These are phyloP conservation scores for Colletotrichum siamense DNA, from an alignment of 2,329 filamentous ascomycete species.

Conservation along the genomic window DNA sequence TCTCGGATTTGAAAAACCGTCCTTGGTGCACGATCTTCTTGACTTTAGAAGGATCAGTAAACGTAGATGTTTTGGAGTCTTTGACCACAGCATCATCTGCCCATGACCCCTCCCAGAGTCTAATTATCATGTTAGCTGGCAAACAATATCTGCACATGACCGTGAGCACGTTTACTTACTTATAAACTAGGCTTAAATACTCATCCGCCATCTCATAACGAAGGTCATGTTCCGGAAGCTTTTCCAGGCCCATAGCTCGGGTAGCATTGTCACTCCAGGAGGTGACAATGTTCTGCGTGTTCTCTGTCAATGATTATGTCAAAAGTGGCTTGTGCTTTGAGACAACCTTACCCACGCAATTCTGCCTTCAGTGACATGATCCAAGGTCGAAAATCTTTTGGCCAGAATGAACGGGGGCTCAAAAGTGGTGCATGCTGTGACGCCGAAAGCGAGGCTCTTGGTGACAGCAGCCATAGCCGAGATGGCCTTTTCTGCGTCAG, in stretches of 20 bases:
- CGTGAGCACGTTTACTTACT: not conserved
- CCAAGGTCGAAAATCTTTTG: not conserved
- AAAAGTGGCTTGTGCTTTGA: not conserved
- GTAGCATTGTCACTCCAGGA: conserved; percentile 7
- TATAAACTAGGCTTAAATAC: not conserved
- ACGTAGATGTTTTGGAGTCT: not conserved
- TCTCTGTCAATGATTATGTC: not conserved
- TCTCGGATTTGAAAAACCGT: not conserved
- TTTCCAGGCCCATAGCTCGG: not conserved
- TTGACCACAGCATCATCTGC: conserved; percentile 6
- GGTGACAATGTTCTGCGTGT: not conserved
- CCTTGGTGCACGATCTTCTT: conserved; percentile 17
- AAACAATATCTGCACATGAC: not conserved
- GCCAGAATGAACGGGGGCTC: conserved; percentile 1
- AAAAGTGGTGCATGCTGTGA: not conserved
- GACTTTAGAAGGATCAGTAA: conserved; percentile 2
- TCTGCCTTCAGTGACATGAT: not conserved
- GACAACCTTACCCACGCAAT: not conserved
- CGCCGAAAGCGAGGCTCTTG: not conserved
- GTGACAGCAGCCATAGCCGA: conserved; percentile 54
- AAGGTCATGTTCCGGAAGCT: not conserved
- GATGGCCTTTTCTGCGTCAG: conserved; percentile 34
- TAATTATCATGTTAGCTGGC: not conserved
- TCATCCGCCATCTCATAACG: conserved; percentile 2
- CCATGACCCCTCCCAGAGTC: conserved; percentile 20